Conservation (phyloP, 1,284 basidiomycete genomes). For the Cryptococcus sp. region DNA sequence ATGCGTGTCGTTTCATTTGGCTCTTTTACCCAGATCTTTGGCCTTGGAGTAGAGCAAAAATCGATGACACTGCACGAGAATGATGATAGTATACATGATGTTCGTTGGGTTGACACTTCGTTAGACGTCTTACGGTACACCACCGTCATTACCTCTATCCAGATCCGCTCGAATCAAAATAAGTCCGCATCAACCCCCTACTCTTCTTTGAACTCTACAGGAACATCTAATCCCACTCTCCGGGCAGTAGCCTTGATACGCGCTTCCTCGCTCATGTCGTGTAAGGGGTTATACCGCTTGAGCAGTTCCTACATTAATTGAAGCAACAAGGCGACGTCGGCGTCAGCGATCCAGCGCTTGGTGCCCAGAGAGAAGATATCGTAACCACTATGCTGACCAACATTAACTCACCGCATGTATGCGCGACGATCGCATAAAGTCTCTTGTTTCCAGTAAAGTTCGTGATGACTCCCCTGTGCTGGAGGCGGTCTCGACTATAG, state of each 20-base stretch:
- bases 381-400: neutral
- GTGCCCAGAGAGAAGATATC: neutral
- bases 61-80: too few species aligned
- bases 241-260: conserved; percentile 78
- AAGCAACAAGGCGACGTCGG: neutral
- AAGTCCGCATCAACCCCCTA: too few species aligned
- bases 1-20: too few species aligned
- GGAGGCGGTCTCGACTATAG: conserved; percentile 55
- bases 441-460: conserved; percentile 66
- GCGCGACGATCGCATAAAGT: conserved; percentile 71
- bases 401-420: conserved; percentile 58
- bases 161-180: too few species aligned
- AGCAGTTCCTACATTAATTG: conserved; percentile 61
- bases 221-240: conserved; percentile 70
- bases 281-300: conserved; percentile 81
- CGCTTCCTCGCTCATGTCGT: conserved; percentile 75
- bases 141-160: too few species aligned
- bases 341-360: neutral
- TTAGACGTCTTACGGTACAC: too few species aligned
- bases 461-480: conserved; percentile 39
- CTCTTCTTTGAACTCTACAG: conserved; percentile 41
- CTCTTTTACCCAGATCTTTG: too few species aligned
- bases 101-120: too few species aligned
- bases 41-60: too few species aligned
- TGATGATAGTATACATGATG: too few species aligned